Percentiles rank a stretch among this genome's conserved stretches.
Conservation (phyloP, 2,329 filamentous ascomycete genomes). For the Xylariaceae sp. region DNA sequence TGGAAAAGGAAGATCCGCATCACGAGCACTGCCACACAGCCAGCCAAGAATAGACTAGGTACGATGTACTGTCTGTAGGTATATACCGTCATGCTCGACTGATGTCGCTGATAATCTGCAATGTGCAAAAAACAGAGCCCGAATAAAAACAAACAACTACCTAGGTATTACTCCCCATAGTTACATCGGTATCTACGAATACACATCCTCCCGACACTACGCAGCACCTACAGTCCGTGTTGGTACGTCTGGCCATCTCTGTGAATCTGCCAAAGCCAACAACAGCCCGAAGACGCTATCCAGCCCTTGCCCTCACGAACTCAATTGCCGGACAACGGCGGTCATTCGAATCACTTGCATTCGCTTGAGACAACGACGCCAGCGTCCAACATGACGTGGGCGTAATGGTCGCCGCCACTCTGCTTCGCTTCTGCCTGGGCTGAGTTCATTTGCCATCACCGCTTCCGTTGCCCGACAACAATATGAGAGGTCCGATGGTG, state of each 20-base stretch:
- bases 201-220: too few species aligned
- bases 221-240: too few species aligned
- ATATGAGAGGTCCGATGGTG: constrained; percentile 24
- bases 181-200: too few species aligned
- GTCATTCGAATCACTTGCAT: constrained; percentile 7
- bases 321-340: neutral
- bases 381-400: constrained; percentile 25
- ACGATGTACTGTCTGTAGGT: neutral
- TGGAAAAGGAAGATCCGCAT: neutral
- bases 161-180: too few species aligned
- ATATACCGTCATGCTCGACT: too few species aligned
- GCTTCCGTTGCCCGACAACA: constrained; percentile 16
- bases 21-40: neutral
- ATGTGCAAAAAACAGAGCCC: too few species aligned
- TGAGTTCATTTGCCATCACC: constrained; percentile 17
- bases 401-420: constrained; percentile 26
- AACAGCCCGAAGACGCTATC: neutral
- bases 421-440: constrained; percentile 17
- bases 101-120: too few species aligned
- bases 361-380: constrained; percentile 16
- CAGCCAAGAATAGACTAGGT: neutral
- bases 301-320: neutral
- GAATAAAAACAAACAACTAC: too few species aligned
- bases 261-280: too few species aligned
- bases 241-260: too few species aligned